Conservation (phyloP, 1,284 basidiomycete genomes). For the Ustilago curta region DNA sequence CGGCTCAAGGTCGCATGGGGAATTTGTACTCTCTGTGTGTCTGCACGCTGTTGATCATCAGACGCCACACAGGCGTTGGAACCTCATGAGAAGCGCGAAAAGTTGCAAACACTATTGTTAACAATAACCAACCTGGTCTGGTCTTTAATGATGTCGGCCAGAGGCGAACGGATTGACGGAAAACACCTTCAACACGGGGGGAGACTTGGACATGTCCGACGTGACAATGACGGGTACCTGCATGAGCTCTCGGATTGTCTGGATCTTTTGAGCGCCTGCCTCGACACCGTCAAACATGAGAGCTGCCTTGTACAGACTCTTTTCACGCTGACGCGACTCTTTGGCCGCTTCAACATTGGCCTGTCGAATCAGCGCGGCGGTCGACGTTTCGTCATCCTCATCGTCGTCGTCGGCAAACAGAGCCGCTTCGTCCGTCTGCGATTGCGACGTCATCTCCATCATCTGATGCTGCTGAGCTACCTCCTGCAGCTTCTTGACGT, state of each 20-base stretch:
- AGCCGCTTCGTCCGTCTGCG: slow-evolving; percentile 58
- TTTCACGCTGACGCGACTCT: slow-evolving; percentile 41
- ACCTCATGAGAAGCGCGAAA: no score
- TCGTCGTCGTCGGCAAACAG: slow-evolving; percentile 64
- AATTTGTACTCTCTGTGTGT: no score
- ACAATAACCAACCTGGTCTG: no score
- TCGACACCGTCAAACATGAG: slow-evolving; percentile 48
- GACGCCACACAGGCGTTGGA: no score
- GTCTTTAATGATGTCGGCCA: slow-evolving; percentile 14
- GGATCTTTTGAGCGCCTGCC: slow-evolving; percentile 33
- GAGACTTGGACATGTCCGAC: slow-evolving; percentile 63
- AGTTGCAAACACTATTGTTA: no score
- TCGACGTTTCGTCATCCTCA: slow-evolving; percentile 41
- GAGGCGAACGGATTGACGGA: slow-evolving; percentile 41
- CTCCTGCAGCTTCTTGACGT: slow-evolving; percentile 61
- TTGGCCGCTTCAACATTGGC: slow-evolving; percentile 52
- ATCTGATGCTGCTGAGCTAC: slow-evolving; percentile 52
- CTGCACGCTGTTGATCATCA: no score
- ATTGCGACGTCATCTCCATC: slow-evolving; percentile 63
- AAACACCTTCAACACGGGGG: slow-evolving; percentile 65
- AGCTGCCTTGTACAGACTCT: slow-evolving; percentile 42
- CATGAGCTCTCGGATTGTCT: slow-evolving; percentile 59
- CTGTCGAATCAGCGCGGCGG: slow-evolving; percentile 44
- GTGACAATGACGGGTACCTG: slow-evolving; percentile 62
- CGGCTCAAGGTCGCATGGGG: no score